Conservation (phyloP, 768 basidiomycete genomes). For the Tricholoma terreum region DNA sequence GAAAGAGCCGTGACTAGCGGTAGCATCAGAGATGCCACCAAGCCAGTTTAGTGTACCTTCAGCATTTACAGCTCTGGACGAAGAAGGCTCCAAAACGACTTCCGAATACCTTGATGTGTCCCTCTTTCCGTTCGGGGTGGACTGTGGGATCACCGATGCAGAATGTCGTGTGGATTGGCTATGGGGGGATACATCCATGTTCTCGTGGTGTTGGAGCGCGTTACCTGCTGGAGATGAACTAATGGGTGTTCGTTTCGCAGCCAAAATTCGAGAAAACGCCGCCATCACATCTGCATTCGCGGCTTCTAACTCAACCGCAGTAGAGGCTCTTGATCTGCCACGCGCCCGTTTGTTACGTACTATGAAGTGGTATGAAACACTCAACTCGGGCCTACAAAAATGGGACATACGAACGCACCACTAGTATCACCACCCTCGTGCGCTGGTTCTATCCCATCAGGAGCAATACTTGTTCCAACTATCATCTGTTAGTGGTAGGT, state of each 20-base stretch:
- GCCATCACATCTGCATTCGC: conserved; percentile 14
- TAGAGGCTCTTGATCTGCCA: conserved; percentile 4
- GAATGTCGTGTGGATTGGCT: neutral
- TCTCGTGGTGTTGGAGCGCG: neutral
- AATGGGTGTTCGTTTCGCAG: conserved; percentile 11
- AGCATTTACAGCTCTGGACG: neutral
- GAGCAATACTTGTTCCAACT: neutral
- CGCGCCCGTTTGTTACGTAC: conserved; percentile 2
- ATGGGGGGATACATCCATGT: neutral
- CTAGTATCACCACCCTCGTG: neutral
- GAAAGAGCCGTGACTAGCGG: neutral
- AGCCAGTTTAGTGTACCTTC: neutral
- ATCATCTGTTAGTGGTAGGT: neutral
- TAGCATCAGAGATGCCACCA: neutral
- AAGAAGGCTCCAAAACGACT: neutral
- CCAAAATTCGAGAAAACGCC: conserved; percentile 10
- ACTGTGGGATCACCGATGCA: neutral
- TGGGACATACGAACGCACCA: neutral
- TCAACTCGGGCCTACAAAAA: neutral
- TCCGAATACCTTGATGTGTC: neutral
- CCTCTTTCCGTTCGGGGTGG: neutral
- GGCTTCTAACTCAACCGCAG: conserved; percentile 9
- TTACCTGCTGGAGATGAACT: neutral
- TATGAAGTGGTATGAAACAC: neutral
- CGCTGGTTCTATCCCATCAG: neutral